phyloP scores from a whole-genome alignment of 352 stramenopile species.

The Phytophthora idaei region DNA sequence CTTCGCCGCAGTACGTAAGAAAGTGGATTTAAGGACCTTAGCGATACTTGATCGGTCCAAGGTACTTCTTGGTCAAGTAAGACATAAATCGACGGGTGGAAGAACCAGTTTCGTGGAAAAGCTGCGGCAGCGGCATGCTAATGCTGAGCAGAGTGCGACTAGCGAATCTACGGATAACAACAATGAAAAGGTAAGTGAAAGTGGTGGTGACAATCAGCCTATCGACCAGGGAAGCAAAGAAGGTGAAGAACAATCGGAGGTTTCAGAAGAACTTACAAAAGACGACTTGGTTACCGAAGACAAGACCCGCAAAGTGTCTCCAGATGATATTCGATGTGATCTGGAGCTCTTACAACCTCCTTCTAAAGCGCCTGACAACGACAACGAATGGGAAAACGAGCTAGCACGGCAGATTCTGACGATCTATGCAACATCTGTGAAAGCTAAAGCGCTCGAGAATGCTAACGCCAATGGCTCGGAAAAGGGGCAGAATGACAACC shows the following conservation, averaged over 20 bases:
- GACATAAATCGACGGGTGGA: constrained; percentile 7
- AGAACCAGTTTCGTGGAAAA: constrained; percentile 40
- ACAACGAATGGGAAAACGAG: constrained; percentile 91
- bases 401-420: constrained; percentile 89
- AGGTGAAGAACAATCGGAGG: neutral
- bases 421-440: constrained; percentile 83
- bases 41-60: constrained; percentile 63
- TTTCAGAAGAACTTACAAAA: neutral
- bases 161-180: neutral
- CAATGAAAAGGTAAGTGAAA: constrained; percentile 1
- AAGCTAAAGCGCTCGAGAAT: constrained; percentile 52
- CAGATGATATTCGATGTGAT: constrained; percentile 40
- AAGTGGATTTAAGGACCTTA: constrained; percentile 56
- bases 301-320: constrained; percentile 4
- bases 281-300: neutral
- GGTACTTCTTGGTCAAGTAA: constrained; percentile 43
- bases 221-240: neutral
- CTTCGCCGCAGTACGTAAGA: constrained; percentile 46
- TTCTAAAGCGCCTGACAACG: constrained; percentile 55
- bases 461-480: neutral
- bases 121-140: constrained; percentile 28
- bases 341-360: constrained; percentile 63
- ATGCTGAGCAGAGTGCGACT: neutral
- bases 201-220: constrained; percentile 1
- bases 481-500: constrained; percentile 11